phyloP scores from a whole-genome alignment of 495 filamentous ascomycete genomes.

The Hypomontagnella submonticulosa region DNA sequence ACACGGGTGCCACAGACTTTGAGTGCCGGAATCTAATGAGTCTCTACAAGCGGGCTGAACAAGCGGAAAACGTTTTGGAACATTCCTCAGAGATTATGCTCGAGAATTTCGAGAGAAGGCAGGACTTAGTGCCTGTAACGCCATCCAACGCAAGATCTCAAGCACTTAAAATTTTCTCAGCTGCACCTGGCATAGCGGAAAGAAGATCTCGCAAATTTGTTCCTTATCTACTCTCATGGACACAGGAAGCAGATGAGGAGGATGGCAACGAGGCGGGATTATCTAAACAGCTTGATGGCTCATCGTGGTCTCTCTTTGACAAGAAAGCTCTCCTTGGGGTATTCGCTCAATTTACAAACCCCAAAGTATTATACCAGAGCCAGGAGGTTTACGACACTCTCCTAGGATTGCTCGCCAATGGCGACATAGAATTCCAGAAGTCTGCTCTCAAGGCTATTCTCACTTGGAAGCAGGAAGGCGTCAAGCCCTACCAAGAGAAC shows the following conservation, averaged over 20 bases:
- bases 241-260: constrained; percentile 60
- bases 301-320: constrained; percentile 68
- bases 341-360: constrained; percentile 87
- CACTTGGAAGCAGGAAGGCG: constrained; percentile 82
- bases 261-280: constrained; percentile 50
- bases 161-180: constrained; percentile 81
- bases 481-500: constrained; percentile 85
- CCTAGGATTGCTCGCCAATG: constrained; percentile 79
- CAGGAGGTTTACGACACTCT: constrained; percentile 79
- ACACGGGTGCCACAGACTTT: constrained; percentile 68
- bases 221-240: constrained; percentile 86
- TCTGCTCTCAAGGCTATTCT: constrained; percentile 84
- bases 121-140: constrained; percentile 54
- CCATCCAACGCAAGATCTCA: constrained; percentile 70
- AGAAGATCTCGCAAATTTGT: constrained; percentile 85
- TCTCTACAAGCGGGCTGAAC: constrained; percentile 60
- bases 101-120: constrained; percentile 59
- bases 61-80: constrained; percentile 52
- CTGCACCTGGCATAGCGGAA: constrained; percentile 80
- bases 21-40: constrained; percentile 79
- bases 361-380: constrained; percentile 81
- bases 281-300: constrained; percentile 60
- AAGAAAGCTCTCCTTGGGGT: constrained; percentile 82
- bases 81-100: constrained; percentile 61
- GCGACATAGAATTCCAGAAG: constrained; percentile 89